These are phyloP conservation scores for Tetradesmus obliquus DNA, from an alignment of 139 green algal species.

Conservation along the genomic window DNA sequence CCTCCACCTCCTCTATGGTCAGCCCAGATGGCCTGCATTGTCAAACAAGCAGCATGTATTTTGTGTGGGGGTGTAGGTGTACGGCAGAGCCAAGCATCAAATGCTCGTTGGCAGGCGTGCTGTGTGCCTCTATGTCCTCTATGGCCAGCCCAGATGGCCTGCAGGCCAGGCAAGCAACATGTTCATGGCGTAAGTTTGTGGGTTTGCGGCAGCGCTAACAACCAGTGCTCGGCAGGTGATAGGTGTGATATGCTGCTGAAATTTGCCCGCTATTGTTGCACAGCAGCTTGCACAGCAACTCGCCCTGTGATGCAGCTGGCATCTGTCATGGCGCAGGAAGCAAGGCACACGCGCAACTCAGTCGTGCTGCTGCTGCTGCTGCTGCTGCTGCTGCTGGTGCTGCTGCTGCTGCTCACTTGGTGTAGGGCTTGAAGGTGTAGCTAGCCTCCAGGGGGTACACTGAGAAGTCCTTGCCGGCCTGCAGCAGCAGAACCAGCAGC, in stretches of 20 bases:
- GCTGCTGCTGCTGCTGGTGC: neutral
- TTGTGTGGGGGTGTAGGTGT: too few relatives aligned
- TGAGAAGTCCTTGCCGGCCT: neutral
- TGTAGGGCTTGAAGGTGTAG: conserved; percentile 30
- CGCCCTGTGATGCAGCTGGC: neutral
- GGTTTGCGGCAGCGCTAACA: too few relatives aligned
- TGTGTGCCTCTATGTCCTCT: conserved; percentile 18
- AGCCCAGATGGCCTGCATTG: neutral
- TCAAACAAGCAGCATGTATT: neutral
- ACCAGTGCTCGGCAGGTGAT: too few relatives aligned
- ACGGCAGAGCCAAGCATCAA: too few relatives aligned
- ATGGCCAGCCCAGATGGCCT: conserved; percentile 1
- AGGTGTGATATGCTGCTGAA: too few relatives aligned
- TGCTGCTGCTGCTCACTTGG: conserved; percentile 18
- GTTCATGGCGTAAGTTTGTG: too few relatives aligned
- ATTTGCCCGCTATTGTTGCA: neutral
- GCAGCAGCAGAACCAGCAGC: neutral
- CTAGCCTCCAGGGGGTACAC: conserved; percentile 21
- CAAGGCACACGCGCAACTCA: neutral
- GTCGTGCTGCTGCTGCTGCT: neutral
- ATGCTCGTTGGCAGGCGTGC: too few relatives aligned
- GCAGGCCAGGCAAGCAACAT: neutral
- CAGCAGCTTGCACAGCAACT: neutral
- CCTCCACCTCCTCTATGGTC: conserved; percentile 34
- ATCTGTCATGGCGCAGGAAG: too few relatives aligned